These are phyloP conservation scores for Mycosarcoma maydis DNA, from an alignment of 1,284 basidiomycete genomes.

Conservation along the genomic window DNA sequence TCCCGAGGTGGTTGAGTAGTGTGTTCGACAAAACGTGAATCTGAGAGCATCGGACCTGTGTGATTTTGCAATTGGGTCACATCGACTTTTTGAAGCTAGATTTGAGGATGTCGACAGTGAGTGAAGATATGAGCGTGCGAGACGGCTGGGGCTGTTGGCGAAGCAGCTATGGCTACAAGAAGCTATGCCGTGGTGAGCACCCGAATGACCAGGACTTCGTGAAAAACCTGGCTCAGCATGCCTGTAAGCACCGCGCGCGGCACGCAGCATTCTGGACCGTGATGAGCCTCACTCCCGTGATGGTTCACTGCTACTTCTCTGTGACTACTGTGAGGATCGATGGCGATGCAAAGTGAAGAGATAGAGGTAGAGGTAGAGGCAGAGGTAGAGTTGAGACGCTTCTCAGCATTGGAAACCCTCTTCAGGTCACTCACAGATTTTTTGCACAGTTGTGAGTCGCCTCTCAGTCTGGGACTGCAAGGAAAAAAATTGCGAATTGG, in stretches of 20 bases:
- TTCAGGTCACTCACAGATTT: too few relatives aligned
- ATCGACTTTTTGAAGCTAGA: background rate
- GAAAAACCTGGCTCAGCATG: slow-evolving; percentile 7
- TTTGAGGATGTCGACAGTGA: too few relatives aligned
- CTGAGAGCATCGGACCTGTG: background rate
- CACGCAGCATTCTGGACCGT: slow-evolving; percentile 21
- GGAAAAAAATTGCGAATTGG: background rate
- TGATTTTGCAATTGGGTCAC: background rate
- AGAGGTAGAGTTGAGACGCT: too few relatives aligned
- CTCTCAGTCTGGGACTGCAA: too few relatives aligned
- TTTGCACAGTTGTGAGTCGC: too few relatives aligned
- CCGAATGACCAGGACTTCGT: background rate
- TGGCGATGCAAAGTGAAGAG: background rate
- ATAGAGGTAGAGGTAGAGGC: too few relatives aligned
- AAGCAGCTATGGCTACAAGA: background rate
- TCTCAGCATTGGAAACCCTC: too few relatives aligned
- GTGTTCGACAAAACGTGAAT: background rate
- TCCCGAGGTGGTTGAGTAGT: slow-evolving; percentile 1
- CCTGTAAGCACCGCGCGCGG: slow-evolving; percentile 14
- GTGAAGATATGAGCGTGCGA: background rate
- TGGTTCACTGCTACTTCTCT: too few relatives aligned
- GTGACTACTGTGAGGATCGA: too few relatives aligned
- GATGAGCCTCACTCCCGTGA: background rate
- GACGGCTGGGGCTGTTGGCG: background rate
- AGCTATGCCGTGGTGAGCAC: background rate